phyloP scores from a whole-genome alignment of 202 grass and related monocot species.

The Zizania palustris region DNA sequence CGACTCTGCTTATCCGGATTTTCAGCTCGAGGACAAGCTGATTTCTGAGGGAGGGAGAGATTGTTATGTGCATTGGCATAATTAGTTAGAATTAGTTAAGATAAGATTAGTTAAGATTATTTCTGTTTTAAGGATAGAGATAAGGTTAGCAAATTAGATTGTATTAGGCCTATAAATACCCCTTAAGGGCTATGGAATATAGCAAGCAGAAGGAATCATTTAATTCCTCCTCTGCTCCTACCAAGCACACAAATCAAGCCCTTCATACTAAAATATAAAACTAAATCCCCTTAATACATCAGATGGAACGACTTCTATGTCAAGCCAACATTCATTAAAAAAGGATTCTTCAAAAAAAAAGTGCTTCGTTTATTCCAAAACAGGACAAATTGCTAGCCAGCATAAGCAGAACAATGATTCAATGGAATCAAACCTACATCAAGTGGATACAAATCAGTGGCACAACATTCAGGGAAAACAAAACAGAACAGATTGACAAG shows the following conservation, averaged over 20 bases:
- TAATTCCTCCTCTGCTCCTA: too few species aligned
- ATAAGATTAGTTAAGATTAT: too few species aligned
- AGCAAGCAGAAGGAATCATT: too few species aligned
- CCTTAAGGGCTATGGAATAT: too few species aligned
- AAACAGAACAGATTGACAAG: constrained; percentile 2
- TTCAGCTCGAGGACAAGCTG: too few species aligned
- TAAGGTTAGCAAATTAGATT: too few species aligned
- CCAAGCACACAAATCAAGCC: constrained; percentile 23
- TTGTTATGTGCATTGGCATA: too few species aligned
- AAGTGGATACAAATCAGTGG: not conserved
- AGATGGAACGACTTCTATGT: not conserved
- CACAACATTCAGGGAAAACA: not conserved
- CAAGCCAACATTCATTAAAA: not conserved
- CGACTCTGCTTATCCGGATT: too few species aligned
- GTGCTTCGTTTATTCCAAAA: not conserved
- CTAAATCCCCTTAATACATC: constrained; percentile 12
- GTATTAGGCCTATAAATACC: too few species aligned
- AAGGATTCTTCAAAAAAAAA: not conserved
- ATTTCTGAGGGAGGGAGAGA: too few species aligned
- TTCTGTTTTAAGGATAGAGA: too few species aligned
- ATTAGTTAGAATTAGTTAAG: too few species aligned
- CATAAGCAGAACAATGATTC: not conserved
- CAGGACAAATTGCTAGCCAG: not conserved
- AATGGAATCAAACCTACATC: not conserved
- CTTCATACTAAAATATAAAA: not conserved